These are phyloP conservation scores for Fusarium sp. DNA, from an alignment of 2,329 filamentous ascomycete species.

Conservation along the genomic window DNA sequence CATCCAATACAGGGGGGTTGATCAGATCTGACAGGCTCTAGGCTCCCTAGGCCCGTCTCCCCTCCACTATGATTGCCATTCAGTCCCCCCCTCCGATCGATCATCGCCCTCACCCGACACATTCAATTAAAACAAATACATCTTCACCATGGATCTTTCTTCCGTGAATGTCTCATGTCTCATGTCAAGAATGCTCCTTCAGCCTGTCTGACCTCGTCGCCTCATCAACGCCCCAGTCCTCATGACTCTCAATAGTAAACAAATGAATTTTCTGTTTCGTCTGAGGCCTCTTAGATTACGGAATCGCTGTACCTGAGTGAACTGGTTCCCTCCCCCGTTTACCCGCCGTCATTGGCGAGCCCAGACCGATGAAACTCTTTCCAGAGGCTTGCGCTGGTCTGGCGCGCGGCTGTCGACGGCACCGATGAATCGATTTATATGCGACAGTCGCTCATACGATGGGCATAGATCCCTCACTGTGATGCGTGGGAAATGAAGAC, in stretches of 20 bases:
- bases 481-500: not conserved
- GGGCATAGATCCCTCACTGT: not conserved
- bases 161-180: constrained; percentile 25
- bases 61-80: not conserved
- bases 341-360: not conserved
- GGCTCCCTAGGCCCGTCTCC: not conserved
- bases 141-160: not conserved
- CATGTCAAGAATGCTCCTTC: constrained; percentile 28
- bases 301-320: not conserved
- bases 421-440: not conserved
- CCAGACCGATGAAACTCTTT: not conserved
- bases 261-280: not conserved
- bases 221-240: constrained; percentile 18
- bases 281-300: not conserved
- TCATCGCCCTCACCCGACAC: not conserved
- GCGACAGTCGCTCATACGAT: not conserved
- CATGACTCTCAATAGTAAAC: constrained; percentile 10
- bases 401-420: constrained; percentile 1
- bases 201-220: constrained; percentile 4
- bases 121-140: constrained; percentile 15
- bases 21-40: constrained; percentile 18
- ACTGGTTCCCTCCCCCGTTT: not conserved
- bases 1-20: constrained; percentile 2
- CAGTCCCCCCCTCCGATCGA: constrained; percentile 7
- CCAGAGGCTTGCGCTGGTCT: not conserved